Evolutionary conservation across 1,284 basidiomycete species (phyloP), one percentile per base, ranked within the genome.

Genomic region (Xerocomus minutiporus): DNA sequence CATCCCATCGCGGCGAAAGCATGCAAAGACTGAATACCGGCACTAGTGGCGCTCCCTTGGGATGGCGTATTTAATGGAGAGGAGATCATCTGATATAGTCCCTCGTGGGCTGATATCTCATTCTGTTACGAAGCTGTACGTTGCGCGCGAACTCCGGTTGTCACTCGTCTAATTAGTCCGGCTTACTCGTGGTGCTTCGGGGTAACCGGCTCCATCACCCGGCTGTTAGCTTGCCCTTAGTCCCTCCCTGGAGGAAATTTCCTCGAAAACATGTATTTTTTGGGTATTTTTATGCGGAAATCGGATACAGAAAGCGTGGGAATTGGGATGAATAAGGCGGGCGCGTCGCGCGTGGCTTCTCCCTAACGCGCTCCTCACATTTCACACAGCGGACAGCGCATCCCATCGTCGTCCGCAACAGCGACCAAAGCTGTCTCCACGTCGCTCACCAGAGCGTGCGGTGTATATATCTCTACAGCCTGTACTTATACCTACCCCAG

Each of bases 311-410:
- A 53, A 50, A 51, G 46, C 64, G 65, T 70, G 65, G 64, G 65
- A 67, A 70, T 54, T n/a, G 29, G 56, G 66, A 66, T 67, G 65
- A 67, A 65, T 67, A 69, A 67, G 68, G 57, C 57, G 70, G 69
- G 77, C 78, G 77, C 78, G 78, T 78, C 66, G 70, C 72, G 73
- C 60, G 61, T 61, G 68, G 57, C 50, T 59, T 54, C 66, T 64
- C 64, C 66, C 71, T 68, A 73, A 73, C 77, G 75, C 73, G 71
- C 71, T 63, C 69, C 62, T 61, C 64, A 56, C 60, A 60, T 51
- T 61, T 62, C 64, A 67, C 67, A 66, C 65, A 63, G 53, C 58
- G 65, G 36, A 26, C 57, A 62, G 48, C 59, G 56, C 64, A 61
- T 63, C 61, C 62, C 67, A 52, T 60, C 71, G 69, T 63, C 73